Conservation (phyloP, 2,329 filamentous ascomycete species). For the Penicillium hordei region DNA sequence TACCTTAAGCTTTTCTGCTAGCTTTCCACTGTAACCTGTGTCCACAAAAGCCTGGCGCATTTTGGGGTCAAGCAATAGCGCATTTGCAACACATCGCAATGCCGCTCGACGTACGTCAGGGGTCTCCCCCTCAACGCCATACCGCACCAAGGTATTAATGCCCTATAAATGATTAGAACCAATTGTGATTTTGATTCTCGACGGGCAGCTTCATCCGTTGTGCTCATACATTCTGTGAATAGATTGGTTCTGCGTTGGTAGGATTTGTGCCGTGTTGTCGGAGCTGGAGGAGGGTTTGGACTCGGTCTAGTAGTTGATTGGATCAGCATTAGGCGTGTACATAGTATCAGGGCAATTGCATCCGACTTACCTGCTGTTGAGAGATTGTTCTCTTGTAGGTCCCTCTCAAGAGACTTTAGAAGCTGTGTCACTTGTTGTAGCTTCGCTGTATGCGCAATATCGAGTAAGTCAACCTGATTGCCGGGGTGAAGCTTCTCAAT, state of each 20-base stretch:
- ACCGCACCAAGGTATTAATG: slow-evolving; percentile 67
- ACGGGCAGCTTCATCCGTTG: background rate
- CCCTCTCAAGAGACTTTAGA: slow-evolving; percentile 60
- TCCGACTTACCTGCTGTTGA: slow-evolving; percentile 58
- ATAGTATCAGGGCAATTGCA: background rate
- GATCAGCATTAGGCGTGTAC: background rate
- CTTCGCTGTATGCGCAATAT: slow-evolving; percentile 56
- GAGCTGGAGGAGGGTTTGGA: slow-evolving; percentile 57
- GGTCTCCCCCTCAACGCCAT: slow-evolving; percentile 69
- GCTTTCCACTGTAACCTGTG: slow-evolving; percentile 64
- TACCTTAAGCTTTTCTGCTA: slow-evolving; percentile 67
- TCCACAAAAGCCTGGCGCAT: slow-evolving; percentile 73
- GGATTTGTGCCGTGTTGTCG: slow-evolving; percentile 77
- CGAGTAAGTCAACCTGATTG: background rate
- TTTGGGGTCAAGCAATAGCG: slow-evolving; percentile 67
- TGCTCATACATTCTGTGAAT: slow-evolving; percentile 66
- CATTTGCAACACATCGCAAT: slow-evolving; percentile 80
- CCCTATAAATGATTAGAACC: slow-evolving; percentile 54
- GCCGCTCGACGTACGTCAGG: slow-evolving; percentile 69
- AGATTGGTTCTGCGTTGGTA: slow-evolving; percentile 74
- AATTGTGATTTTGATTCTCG: background rate
- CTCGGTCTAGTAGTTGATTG: slow-evolving; percentile 30
- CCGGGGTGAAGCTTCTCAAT: background rate
- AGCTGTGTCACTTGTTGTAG: slow-evolving; percentile 66
- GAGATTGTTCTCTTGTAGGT: slow-evolving; percentile 62